Base-by-base conservation (phyloP, 495 filamentous ascomycete genomes). In the Tetracladium marchalianum region DNA sequence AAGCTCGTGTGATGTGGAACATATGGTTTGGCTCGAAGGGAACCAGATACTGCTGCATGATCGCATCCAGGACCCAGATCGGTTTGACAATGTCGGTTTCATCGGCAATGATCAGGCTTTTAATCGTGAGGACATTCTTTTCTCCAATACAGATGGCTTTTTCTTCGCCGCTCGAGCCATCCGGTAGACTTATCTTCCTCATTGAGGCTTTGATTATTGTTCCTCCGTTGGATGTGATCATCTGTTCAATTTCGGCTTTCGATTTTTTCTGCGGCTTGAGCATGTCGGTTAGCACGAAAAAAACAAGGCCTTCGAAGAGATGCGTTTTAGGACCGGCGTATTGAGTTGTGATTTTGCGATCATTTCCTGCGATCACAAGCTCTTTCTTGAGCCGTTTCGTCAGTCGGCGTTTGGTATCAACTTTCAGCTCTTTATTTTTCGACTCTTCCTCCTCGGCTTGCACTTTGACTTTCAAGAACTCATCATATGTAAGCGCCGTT, bases 211-310 rank as follows among this genome's bases (percentile, higher is more conserved):
- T 88, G 36, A 80, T 82, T 36, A 95, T 75, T 33, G 68, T 78
- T n/a, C 89, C 92, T 17, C 92, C 93, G 45, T 97, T 78, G 16
- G 78, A 71, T 61, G 96, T 97, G 54, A 96, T 76, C 1, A 97
- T 67, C 35, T 80, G 72, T 59, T 97, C 90, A n/a, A 97, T 64
- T 41, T 90, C 80, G 0, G 74, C 68, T 58, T 96, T 97, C 24
- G 74, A 69, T 56, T 77, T 84, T 65, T 87, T 90, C 12, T 65
- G 47, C 1, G 65, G 69, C 12, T 54, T 52, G 6, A 67, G 39
- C 48, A 62, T 58, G 36, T 73, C 68, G 5, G 62, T 69, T 19
- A 74, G 51, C 52, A 67, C 72, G 72, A 81, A 95, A 58, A 98
- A 95, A 35, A 75, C 82, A 9, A 88, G 66, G 1, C 84, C 83